Evolutionary conservation across 192 early-diverging fungal genomes (phyloP).

Genomic region (Thoreauomyces humboldtii): DNA sequence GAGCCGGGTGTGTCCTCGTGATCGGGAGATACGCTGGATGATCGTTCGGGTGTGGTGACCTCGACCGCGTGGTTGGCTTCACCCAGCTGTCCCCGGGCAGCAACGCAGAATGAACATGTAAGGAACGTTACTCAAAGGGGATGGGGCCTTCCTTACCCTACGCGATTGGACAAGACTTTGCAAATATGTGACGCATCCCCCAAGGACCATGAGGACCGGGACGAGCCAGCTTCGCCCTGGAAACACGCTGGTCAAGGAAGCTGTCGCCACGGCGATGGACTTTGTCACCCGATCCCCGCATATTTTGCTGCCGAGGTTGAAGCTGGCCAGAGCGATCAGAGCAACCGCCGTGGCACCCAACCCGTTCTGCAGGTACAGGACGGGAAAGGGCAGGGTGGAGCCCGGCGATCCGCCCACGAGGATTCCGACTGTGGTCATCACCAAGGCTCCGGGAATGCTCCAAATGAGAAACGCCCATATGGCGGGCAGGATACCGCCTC

Average conservation of each 20-base stretch:
- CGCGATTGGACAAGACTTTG: too few relatives aligned
- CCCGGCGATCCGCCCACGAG: background rate
- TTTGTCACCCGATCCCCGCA: background rate
- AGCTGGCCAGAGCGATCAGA: conserved; percentile 59
- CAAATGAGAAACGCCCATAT: conserved; percentile 41
- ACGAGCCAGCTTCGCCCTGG: conserved; percentile 4
- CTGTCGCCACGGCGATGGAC: background rate
- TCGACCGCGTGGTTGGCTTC: too few relatives aligned
- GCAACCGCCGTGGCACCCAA: conserved; percentile 56
- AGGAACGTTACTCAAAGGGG: too few relatives aligned
- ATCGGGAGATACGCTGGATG: too few relatives aligned
- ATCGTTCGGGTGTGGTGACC: too few relatives aligned
- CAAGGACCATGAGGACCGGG: conserved; percentile 14
- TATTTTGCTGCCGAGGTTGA: conserved; percentile 20
- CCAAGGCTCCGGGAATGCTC: conserved; percentile 55
- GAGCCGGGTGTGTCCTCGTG: too few relatives aligned
- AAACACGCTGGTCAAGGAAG: background rate
- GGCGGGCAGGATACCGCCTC: conserved; percentile 36
- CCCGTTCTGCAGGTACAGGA: conserved; percentile 51
- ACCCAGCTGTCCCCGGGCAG: too few relatives aligned
- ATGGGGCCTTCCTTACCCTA: too few relatives aligned
- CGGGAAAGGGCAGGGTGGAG: background rate
- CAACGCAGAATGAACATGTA: too few relatives aligned
- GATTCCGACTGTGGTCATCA: conserved; percentile 40
- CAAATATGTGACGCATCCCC: conserved; percentile 1